phyloP scores from a whole-genome alignment of 2,329 filamentous ascomycete genomes.

The Colletotrichum paranaense region DNA sequence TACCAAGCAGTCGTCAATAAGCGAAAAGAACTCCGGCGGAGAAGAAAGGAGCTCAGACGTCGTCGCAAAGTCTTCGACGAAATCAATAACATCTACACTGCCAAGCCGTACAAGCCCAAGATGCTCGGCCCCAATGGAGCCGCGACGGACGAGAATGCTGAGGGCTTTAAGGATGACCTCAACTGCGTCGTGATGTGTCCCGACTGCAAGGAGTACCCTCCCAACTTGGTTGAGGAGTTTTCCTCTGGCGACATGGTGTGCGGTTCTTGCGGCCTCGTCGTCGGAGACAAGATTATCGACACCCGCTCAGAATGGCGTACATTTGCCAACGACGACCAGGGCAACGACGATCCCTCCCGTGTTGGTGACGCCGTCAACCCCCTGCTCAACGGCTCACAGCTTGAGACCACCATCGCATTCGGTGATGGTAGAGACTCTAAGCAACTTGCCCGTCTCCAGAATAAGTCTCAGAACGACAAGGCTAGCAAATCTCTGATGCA shows the following conservation, averaged over 20 bases:
- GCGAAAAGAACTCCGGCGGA: conserved; percentile 46
- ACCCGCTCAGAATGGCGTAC: conserved; percentile 98
- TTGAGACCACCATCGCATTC: conserved; percentile 89
- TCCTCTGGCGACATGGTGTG: conserved; percentile 94
- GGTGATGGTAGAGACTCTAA: conserved; percentile 78
- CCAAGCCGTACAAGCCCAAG: conserved; percentile 54
- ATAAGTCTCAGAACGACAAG: conserved; percentile 84
- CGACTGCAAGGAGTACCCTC: conserved; percentile 92
- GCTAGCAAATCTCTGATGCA: conserved; percentile 82
- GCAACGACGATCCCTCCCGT: conserved; percentile 96
- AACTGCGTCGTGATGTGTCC: conserved; percentile 87
- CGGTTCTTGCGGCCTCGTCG: conserved; percentile 88
- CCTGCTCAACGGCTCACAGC: conserved; percentile 88
- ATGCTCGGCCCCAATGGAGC: conserved; percentile 56
- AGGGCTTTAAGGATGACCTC: conserved; percentile 81
- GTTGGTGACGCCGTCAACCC: conserved; percentile 94
- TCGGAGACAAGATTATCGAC: conserved; percentile 92
- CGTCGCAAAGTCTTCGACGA: conserved; percentile 54
- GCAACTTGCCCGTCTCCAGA: conserved; percentile 86
- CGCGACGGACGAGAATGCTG: conserved; percentile 31
- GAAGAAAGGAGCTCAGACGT: conserved; percentile 47
- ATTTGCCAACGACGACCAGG: conserved; percentile 97
- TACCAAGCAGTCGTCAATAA: conserved; percentile 46
- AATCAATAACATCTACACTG: conserved; percentile 55
- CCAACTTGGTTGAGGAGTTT: conserved; percentile 92